A percentile compares a stretch with the other conserved stretches of the same genome.
phyloP scores from a whole-genome alignment of 257 asterid species.

The Fraxinus excelsior region DNA sequence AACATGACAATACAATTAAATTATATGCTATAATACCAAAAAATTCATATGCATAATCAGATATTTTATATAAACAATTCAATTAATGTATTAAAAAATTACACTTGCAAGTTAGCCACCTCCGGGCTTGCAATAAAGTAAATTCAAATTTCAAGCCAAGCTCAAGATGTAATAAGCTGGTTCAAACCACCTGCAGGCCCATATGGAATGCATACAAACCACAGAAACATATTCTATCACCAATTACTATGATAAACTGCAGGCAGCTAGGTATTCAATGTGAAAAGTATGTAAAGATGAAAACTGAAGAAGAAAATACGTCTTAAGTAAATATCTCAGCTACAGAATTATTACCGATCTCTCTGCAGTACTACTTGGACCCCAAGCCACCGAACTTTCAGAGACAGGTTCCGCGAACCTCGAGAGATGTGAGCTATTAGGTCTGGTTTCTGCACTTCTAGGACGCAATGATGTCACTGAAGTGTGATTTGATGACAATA shows the following conservation, averaged over 20 bases:
- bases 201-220: slow-evolving; percentile 10
- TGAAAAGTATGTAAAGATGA: not conserved
- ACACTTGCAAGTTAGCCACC: not conserved
- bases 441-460: slow-evolving; percentile 93
- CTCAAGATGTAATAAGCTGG: not conserved
- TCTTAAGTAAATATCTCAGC: not conserved
- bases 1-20: not conserved
- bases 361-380: slow-evolving; percentile 58
- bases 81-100: not conserved
- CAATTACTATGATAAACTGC: not conserved
- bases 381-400: slow-evolving; percentile 58
- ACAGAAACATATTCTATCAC: slow-evolving; percentile 10
- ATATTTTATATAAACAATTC: not conserved
- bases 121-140: not conserved
- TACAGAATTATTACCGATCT: slow-evolving; percentile 60
- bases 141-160: not conserved
- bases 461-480: slow-evolving; percentile 72
- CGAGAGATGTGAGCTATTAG: slow-evolving; percentile 86
- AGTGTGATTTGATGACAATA: slow-evolving; percentile 69
- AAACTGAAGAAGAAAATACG: slow-evolving; percentile 18
- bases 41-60: not conserved
- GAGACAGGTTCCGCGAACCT: slow-evolving; percentile 83
- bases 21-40: not conserved
- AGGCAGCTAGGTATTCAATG: not conserved
- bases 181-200: not conserved